phyloP scores from a whole-genome alignment of 2,329 filamentous ascomycete species.

The Aspergillus fructus region DNA sequence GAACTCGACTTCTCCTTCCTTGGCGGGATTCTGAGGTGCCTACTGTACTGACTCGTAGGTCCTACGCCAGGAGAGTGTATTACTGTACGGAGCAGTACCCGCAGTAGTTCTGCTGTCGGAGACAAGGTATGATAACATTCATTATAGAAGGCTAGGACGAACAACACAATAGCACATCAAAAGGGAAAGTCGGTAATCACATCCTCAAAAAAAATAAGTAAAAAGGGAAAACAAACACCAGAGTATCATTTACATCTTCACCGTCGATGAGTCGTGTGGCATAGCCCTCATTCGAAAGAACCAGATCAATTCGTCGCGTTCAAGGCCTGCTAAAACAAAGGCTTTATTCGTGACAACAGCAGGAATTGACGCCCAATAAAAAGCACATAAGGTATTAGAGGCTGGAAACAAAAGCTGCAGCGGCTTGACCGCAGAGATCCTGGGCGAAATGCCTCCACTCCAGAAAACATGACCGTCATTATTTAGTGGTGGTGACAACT shows the following conservation, averaged over 20 bases:
- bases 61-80: too few relatives aligned
- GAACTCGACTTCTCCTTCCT: not conserved
- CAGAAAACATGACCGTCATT: constrained; percentile 29
- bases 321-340: constrained; percentile 26
- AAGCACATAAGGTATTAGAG: constrained; percentile 38
- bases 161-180: constrained; percentile 17
- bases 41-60: too few relatives aligned
- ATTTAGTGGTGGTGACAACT: constrained; percentile 45
- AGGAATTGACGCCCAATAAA: constrained; percentile 35
- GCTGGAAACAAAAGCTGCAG: constrained; percentile 34
- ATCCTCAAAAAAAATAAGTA: constrained; percentile 29
- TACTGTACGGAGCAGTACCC: not conserved
- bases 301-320: constrained; percentile 29
- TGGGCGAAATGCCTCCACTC: constrained; percentile 31
- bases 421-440: constrained; percentile 32
- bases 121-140: constrained; percentile 10
- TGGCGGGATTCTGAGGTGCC: not conserved
- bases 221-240: constrained; percentile 27
- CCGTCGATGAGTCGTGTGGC: constrained; percentile 28
- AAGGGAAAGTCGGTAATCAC: constrained; percentile 22
- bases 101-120: not conserved
- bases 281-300: constrained; percentile 24
- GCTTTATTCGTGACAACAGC: constrained; percentile 31
- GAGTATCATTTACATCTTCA: constrained; percentile 47
- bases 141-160: constrained; percentile 24